Percentiles rank a stretch among this genome's conserved stretches.
Evolutionary conservation across 306 rosid genomes (phyloP).

Genomic region (Prosopis cineraria): DNA sequence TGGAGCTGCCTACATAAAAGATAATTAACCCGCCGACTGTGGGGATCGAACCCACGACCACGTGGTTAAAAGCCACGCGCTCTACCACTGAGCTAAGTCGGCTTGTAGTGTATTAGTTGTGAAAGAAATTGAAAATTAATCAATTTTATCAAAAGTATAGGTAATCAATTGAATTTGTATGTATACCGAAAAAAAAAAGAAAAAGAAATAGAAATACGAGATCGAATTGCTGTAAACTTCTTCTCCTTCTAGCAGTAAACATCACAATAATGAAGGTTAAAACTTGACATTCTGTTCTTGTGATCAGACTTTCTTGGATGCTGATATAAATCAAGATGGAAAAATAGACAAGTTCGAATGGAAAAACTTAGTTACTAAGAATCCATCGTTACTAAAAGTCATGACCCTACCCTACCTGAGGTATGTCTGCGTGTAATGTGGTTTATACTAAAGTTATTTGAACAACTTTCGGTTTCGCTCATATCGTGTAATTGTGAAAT

Average conservation of each 20-base stretch:
- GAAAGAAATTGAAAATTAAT: not conserved
- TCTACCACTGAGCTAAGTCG: not conserved
- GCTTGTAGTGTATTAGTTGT: too few species aligned
- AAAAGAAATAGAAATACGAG: too few species aligned
- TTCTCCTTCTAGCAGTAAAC: not conserved
- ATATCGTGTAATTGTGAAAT: conserved; percentile 17
- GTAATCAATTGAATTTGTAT: too few species aligned
- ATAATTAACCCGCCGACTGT: too few species aligned
- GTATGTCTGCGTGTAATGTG: conserved; percentile 33
- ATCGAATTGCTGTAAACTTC: not conserved
- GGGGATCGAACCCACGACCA: conserved; percentile 6
- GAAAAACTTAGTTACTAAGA: conserved; percentile 66
- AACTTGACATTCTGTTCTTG: conserved; percentile 26
- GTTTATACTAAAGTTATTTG: not conserved
- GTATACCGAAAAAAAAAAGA: too few species aligned
- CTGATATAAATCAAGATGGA: conserved; percentile 87
- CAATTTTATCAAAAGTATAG: not conserved
- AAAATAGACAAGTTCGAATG: conserved; percentile 81
- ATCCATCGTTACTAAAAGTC: conserved; percentile 77
- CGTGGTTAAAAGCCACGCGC: conserved; percentile 11
- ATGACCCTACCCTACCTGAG: conserved; percentile 90
- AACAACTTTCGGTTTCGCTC: not conserved
- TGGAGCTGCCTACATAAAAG: too few species aligned
- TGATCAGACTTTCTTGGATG: conserved; percentile 82
- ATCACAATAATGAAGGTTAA: not conserved